Conservation (phyloP, 768 basidiomycete species). For the Leccinum broughii region DNA sequence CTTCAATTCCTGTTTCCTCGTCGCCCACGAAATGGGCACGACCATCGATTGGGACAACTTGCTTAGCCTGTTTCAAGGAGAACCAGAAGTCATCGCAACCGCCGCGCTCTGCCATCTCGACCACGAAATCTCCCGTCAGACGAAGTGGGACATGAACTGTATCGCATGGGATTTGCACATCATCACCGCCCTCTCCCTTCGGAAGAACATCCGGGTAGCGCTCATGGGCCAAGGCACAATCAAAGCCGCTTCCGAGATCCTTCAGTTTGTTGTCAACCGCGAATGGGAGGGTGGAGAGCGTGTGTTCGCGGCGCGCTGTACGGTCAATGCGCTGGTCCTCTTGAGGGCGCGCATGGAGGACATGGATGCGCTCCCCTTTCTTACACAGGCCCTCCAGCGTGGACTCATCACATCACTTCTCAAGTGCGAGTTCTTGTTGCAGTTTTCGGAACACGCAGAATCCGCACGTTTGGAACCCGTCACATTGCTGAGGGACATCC, state of each 20-base stretch:
- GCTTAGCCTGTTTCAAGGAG: conserved; percentile 22
- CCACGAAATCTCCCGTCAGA: conserved; percentile 22
- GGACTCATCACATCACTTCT: conserved; percentile 25
- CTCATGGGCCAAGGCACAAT: conserved; percentile 28
- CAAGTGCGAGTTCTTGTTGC: conserved; percentile 24
- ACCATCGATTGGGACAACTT: conserved; percentile 27
- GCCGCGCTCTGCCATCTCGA: conserved; percentile 28
- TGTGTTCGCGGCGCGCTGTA: conserved; percentile 24
- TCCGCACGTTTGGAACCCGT: conserved; percentile 5
- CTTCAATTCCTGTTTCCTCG: conserved; percentile 30
- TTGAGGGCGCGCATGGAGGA: conserved; percentile 24
- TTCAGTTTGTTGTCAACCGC: conserved; percentile 16
- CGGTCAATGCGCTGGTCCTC: conserved; percentile 21
- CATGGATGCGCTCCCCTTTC: conserved; percentile 27
- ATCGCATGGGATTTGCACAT: conserved; percentile 34
- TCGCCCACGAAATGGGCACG: conserved; percentile 22
- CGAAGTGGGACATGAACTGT: conserved; percentile 22
- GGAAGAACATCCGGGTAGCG: conserved; percentile 15
- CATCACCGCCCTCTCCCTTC: conserved; percentile 23
- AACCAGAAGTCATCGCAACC: conserved; percentile 21
- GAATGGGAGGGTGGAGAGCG: conserved; percentile 14
- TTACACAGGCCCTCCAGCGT: conserved; percentile 25
- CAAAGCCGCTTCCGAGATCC: conserved; percentile 24
- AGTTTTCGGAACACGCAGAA: conserved; percentile 15
- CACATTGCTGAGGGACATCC: conserved; percentile 17